Conservation (phyloP, 768 basidiomycete genomes). For the Suillus weaverae region DNA sequence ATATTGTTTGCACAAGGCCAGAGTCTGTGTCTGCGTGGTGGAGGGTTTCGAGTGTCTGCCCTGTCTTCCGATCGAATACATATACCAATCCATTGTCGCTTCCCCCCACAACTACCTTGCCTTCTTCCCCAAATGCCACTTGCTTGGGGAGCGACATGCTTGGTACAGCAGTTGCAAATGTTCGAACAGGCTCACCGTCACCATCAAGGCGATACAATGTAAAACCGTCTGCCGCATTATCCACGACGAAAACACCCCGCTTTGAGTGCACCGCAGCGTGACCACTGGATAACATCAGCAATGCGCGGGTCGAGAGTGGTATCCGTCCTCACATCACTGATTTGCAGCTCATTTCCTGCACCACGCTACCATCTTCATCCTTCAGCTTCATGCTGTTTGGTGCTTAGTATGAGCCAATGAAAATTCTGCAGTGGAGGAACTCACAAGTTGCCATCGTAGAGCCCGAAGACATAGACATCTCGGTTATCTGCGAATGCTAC, state of each 20-base stretch:
- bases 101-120: no score
- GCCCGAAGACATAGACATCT: conserved; percentile 7
- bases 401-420: not conserved
- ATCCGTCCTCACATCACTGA: conserved; percentile 11
- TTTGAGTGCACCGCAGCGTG: no score
- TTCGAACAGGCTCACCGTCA: no score
- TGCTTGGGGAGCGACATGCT: no score
- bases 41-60: conserved; percentile 1
- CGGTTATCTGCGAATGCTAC: conserved; percentile 2
- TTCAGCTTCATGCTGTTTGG: conserved; percentile 12
- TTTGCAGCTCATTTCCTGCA: conserved; percentile 6
- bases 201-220: no score
- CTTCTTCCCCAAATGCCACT: no score
- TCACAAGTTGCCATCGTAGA: conserved; percentile 15
- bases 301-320: not conserved
- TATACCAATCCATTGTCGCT: no score
- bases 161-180: no score
- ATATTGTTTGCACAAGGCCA: conserved; percentile 5
- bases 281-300: not conserved
- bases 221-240: no score
- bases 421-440: not conserved
- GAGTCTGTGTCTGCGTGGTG: not conserved
- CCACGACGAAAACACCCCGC: no score
- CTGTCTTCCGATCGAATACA: not conserved
- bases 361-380: not conserved